A percentile compares a stretch with the other conserved stretches of the same genome.
Evolutionary conservation across 2,329 filamentous ascomycete species (phyloP).

Genomic region (Fonsecaea pedrosoi): DNA sequence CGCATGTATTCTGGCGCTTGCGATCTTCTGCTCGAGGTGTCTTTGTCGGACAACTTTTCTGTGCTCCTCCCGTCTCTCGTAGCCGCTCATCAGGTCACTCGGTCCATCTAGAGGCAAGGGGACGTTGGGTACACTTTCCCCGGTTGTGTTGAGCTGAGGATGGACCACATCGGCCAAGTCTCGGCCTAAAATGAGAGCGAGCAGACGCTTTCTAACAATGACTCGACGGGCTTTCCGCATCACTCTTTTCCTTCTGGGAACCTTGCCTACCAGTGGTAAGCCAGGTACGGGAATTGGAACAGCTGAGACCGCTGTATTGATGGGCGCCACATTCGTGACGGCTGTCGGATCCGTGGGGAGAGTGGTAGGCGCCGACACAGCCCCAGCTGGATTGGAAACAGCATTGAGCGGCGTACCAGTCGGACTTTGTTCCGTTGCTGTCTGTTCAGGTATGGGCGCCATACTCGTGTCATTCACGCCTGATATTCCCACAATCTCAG

Average conservation of each 20-base stretch:
- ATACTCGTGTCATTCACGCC: constrained; percentile 6
- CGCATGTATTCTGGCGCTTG: constrained; percentile 22
- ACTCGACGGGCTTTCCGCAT: constrained; percentile 25
- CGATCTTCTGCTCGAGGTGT: constrained; percentile 23
- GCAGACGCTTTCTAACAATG: constrained; percentile 30
- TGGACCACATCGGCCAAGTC: constrained; percentile 31
- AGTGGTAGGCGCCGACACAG: not conserved
- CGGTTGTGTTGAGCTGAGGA: constrained; percentile 26
- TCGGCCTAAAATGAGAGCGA: constrained; percentile 32
- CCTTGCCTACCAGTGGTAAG: constrained; percentile 2
- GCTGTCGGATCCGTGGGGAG: constrained; percentile 9
- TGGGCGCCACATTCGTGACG: constrained; percentile 10
- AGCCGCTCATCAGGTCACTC: constrained; percentile 17
- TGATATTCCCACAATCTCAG: constrained; percentile 15
- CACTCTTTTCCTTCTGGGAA: constrained; percentile 24
- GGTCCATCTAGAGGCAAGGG: constrained; percentile 26
- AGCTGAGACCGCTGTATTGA: not conserved
- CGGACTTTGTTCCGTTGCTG: constrained; percentile 19
- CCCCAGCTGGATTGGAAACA: not conserved
- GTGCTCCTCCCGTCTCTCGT: constrained; percentile 19
- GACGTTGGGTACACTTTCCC: not conserved
- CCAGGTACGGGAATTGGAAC: constrained; percentile 7
- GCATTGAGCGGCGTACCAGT: constrained; percentile 2
- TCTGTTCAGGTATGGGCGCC: constrained; percentile 12
- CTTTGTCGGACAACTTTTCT: constrained; percentile 17